phyloP scores from a whole-genome alignment of 78 protist genomes.

The slime mould (Dictyostelium discoideum) region dicty_2.7 NC_007089.4:445501-446000 shows the following conservation, averaged over 20 bases:
- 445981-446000: constrained; percentile 61
- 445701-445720: neutral
- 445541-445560: constrained; percentile 22
- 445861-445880: constrained; percentile 92
- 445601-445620: neutral
- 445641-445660: constrained; percentile 27
- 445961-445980: constrained; percentile 14
- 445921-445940: constrained; percentile 86
- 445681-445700: constrained; percentile 22
- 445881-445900: constrained; percentile 65
- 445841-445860: constrained; percentile 46
- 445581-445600: constrained; percentile 39
- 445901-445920: neutral
- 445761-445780: constrained; percentile 26
- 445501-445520: neutral
- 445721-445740: constrained; percentile 53
- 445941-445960: constrained; percentile 51
- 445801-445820: constrained; percentile 85
- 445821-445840: constrained; percentile 69
- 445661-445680: constrained; percentile 10
- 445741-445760: neutral
- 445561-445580: constrained; percentile 74
- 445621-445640: neutral
- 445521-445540: neutral
- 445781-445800: constrained; percentile 90